These are phyloP conservation scores for Candida ortonii DNA, from an alignment of 805 yeast species.

Conservation along the genomic window DNA sequence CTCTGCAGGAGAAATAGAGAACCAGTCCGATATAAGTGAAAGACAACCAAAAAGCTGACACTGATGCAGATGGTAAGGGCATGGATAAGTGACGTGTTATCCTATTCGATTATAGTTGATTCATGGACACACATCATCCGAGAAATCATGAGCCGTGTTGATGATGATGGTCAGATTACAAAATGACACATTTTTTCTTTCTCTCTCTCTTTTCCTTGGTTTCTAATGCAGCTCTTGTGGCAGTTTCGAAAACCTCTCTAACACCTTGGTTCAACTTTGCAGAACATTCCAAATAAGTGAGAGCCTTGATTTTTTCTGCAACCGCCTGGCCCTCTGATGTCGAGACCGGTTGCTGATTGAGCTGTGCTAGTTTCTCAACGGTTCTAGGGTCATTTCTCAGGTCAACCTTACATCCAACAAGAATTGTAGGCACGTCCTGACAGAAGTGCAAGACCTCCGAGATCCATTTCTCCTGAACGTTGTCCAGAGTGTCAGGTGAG, in stretches of 20 bases:
- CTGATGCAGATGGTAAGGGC: no score
- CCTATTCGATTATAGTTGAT: neutral
- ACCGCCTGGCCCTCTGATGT: constrained; percentile 81
- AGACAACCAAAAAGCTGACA: no score
- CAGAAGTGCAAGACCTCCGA: constrained; percentile 92
- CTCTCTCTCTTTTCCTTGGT: constrained; percentile 55
- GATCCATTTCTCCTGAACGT: constrained; percentile 95
- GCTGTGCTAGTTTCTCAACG: constrained; percentile 68
- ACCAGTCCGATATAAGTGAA: no score
- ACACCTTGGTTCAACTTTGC: constrained; percentile 91
- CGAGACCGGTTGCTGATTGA: constrained; percentile 78
- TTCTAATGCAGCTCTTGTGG: constrained; percentile 85
- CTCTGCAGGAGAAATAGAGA: no score
- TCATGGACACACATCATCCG: constrained; percentile 7
- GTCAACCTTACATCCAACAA: constrained; percentile 91
- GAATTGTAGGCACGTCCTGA: constrained; percentile 87
- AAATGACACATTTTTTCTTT: constrained; percentile 68
- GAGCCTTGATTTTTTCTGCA: constrained; percentile 86
- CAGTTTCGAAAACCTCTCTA: constrained; percentile 87
- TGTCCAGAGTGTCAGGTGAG: constrained; percentile 87
- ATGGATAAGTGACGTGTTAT: no score
- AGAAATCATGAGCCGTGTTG: constrained; percentile 6
- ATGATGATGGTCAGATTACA: constrained; percentile 36
- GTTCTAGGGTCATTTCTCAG: constrained; percentile 79
- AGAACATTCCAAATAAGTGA: constrained; percentile 85